A percentile compares a stretch with the other conserved stretches of the same genome.
Evolutionary conservation across 352 stramenopile species (phyloP).

Genomic region (Phytophthora quininea): DNA sequence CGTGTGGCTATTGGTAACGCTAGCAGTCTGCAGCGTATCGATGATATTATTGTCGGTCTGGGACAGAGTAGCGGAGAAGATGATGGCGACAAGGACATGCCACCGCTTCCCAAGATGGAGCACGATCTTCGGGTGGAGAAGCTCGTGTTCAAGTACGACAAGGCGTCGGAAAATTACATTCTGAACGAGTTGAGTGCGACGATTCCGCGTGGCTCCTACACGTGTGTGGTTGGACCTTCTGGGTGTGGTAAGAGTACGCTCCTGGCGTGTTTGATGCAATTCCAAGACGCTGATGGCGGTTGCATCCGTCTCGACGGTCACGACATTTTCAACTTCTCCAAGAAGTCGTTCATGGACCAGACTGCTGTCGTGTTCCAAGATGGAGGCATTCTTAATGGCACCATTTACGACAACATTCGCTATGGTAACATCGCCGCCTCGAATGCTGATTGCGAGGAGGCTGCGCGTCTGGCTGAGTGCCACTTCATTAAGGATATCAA

Average conservation of each 20-base stretch:
- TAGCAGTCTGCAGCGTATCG: slow-evolving; percentile 85
- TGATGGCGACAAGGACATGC: slow-evolving; percentile 69
- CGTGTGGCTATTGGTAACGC: slow-evolving; percentile 89
- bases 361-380: slow-evolving; percentile 89
- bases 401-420: slow-evolving; percentile 89
- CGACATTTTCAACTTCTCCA: slow-evolving; percentile 89
- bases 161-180: slow-evolving; percentile 82
- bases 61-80: slow-evolving; percentile 39
- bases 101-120: slow-evolving; percentile 82
- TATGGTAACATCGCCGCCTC: slow-evolving; percentile 78
- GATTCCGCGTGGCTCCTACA: slow-evolving; percentile 83
- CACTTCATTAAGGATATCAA: slow-evolving; percentile 85
- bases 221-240: slow-evolving; percentile 84
- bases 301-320: slow-evolving; percentile 82
- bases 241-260: slow-evolving; percentile 90
- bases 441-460: slow-evolving; percentile 83
- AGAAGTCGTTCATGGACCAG: slow-evolving; percentile 88
- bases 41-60: slow-evolving; percentile 84
- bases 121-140: slow-evolving; percentile 80
- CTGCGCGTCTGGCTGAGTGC: slow-evolving; percentile 79
- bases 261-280: slow-evolving; percentile 89
- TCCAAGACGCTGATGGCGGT: slow-evolving; percentile 81
- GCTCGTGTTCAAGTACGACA: slow-evolving; percentile 90
- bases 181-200: slow-evolving; percentile 73
- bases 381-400: slow-evolving; percentile 86